Percentiles rank a stretch among this genome's conserved stretches.
Conservation (phyloP, 2,329 filamentous ascomycete species). For the Aspergillus fijiensis region DNA sequence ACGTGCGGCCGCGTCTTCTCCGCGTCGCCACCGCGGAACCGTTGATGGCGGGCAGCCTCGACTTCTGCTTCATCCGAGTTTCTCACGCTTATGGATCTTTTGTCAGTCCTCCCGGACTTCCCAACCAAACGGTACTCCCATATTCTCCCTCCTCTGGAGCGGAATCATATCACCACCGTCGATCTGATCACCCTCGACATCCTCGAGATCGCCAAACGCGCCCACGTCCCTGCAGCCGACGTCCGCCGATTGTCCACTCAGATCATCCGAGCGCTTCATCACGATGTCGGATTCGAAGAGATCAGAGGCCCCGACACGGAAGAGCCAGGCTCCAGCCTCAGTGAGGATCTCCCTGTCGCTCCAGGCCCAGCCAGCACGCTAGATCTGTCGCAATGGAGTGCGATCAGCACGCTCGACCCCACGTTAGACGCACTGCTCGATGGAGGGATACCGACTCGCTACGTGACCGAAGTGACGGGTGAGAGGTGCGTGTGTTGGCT, state of each 20-base stretch:
- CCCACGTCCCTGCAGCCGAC: constrained; percentile 76
- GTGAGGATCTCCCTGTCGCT: constrained; percentile 20
- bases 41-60: not conserved
- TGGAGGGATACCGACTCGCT: constrained; percentile 77
- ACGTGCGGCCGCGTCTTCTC: constrained; percentile 6
- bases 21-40: constrained; percentile 1
- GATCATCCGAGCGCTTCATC: constrained; percentile 66
- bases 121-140: constrained; percentile 67
- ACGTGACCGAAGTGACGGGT: constrained; percentile 84
- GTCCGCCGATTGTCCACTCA: constrained; percentile 70
- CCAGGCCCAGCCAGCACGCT: constrained; percentile 30
- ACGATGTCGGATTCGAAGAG: constrained; percentile 53
- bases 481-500: constrained; percentile 62
- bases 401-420: constrained; percentile 78
- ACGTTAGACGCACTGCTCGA: constrained; percentile 68
- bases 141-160: constrained; percentile 77
- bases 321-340: constrained; percentile 25
- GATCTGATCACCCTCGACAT: constrained; percentile 85
- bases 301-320: constrained; percentile 9
- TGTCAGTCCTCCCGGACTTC: constrained; percentile 78
- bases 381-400: constrained; percentile 47
- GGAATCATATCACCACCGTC: constrained; percentile 70
- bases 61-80: not conserved
- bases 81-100: constrained; percentile 62
- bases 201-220: constrained; percentile 80